phyloP scores from a whole-genome alignment of 805 yeast genomes.

The Phaffomyces opuntiae region DNA sequence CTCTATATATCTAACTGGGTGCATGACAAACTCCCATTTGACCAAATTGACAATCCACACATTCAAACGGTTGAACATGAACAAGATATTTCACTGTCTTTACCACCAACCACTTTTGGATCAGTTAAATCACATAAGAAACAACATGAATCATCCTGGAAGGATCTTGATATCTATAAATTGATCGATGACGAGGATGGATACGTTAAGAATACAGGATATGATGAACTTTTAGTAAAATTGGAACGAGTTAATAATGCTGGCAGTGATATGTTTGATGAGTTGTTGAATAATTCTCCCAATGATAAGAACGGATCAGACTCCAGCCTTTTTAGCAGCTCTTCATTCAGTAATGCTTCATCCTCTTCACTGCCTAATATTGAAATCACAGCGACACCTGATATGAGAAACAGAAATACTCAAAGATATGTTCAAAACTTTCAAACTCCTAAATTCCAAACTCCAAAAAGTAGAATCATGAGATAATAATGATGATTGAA shows the following conservation, averaged over 20 bases:
- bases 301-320: not conserved
- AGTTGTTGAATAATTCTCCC: not conserved
- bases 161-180: conserved; percentile 21
- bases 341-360: conserved; percentile 4
- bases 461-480: conserved; percentile 20
- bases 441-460: conserved; percentile 16
- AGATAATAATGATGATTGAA: conserved; percentile 10
- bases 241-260: conserved; percentile 8
- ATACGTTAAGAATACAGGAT: conserved; percentile 1
- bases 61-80: conserved; percentile 11
- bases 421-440: conserved; percentile 13
- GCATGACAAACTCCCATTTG: conserved; percentile 22
- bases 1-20: conserved; percentile 28
- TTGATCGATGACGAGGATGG: conserved; percentile 19
- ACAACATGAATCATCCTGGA: conserved; percentile 19
- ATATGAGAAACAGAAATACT: conserved; percentile 13
- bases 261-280: conserved; percentile 1
- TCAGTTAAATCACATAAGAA: conserved; percentile 14
- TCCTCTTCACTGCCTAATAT: conserved; percentile 3
- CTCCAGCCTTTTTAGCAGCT: conserved; percentile 1
- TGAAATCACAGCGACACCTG: conserved; percentile 20
- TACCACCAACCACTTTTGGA: conserved; percentile 21
- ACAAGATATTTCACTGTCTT: conserved; percentile 3
- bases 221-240: conserved; percentile 11
- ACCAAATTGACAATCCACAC: conserved; percentile 19